Conservation (phyloP, 768 basidiomycete species). For the Kwoniella sp. region DNA sequence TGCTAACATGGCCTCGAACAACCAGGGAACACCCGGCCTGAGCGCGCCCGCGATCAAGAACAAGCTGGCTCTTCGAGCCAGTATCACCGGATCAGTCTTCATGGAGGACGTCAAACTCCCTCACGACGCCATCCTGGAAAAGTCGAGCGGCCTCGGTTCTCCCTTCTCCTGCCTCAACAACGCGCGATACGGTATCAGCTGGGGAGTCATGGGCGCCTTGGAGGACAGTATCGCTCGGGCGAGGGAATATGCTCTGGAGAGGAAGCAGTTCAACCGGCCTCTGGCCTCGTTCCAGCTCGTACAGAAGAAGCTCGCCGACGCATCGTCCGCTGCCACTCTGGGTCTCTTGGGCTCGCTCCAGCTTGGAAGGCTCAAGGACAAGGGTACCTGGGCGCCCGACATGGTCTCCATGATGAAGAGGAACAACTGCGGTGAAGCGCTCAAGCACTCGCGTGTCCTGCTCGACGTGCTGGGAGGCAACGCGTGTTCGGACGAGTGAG, state of each 20-base stretch:
- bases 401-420: conserved; percentile 94
- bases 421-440: conserved; percentile 91
- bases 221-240: conserved; percentile 81
- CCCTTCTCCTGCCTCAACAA: conserved; percentile 92
- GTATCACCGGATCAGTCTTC: conserved; percentile 61
- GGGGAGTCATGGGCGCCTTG: conserved; percentile 93
- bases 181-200: conserved; percentile 83
- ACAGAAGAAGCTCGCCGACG: conserved; percentile 94
- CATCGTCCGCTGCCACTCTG: conserved; percentile 76
- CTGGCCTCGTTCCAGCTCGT: conserved; percentile 94
- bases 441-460: conserved; percentile 72
- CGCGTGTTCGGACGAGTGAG: conserved; percentile 85
- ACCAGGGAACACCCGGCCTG: conserved; percentile 77
- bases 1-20: neutral
- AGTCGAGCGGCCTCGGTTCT: conserved; percentile 69
- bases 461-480: conserved; percentile 93
- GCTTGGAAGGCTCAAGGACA: conserved; percentile 78
- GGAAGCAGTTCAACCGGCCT: conserved; percentile 82
- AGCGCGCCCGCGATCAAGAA: conserved; percentile 84
- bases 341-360: conserved; percentile 55
- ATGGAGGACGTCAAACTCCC: conserved; percentile 83
- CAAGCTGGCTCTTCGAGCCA: conserved; percentile 80
- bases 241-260: conserved; percentile 77
- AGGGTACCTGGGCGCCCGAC: conserved; percentile 68
- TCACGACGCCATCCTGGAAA: conserved; percentile 69